Percentiles rank a stretch among this genome's conserved stretches.
phyloP scores from a whole-genome alignment of 805 yeast genomes.

The Candida piceae region DNA sequence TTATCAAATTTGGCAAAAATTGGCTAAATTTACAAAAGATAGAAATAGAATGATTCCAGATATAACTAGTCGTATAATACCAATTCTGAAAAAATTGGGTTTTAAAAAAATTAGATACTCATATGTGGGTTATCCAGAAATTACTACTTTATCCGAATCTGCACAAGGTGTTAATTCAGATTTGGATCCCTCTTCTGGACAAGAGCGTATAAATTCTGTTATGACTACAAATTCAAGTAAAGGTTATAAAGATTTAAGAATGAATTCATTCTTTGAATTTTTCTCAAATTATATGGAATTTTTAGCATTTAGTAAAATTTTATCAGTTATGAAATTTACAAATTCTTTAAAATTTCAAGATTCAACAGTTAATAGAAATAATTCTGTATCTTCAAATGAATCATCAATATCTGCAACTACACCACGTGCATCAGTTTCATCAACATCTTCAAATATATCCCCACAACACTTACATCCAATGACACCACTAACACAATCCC shows the following conservation, averaged over 20 bases:
- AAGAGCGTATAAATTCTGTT: constrained; percentile 2
- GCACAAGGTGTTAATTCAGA: not conserved
- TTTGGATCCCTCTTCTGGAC: not conserved
- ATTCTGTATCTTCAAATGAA: not conserved
- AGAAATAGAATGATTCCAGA: constrained; percentile 13
- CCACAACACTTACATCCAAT: not conserved
- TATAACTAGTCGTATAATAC: constrained; percentile 17
- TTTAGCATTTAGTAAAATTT: constrained; percentile 14
- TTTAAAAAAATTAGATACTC: constrained; percentile 22
- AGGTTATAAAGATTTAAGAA: constrained; percentile 24
- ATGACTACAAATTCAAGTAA: constrained; percentile 2
- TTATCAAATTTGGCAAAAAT: constrained; percentile 17
- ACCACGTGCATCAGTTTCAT: constrained; percentile 1
- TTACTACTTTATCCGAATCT: constrained; percentile 13
- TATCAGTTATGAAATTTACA: constrained; percentile 14
- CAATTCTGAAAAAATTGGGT: constrained; percentile 19
- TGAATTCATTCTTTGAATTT: constrained; percentile 28
- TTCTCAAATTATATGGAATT: constrained; percentile 28
- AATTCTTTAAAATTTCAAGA: constrained; percentile 10
- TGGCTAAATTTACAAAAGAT: constrained; percentile 13
- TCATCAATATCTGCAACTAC: not conserved
- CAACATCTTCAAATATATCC: not conserved
- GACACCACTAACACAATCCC: not conserved
- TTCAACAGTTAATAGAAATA: not conserved
- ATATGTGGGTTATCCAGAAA: constrained; percentile 25